Percentiles rank a stretch among this genome's conserved stretches.
These are phyloP conservation scores for Spathaspora girioi DNA, from an alignment of 805 yeast species.

Conservation along the genomic window DNA sequence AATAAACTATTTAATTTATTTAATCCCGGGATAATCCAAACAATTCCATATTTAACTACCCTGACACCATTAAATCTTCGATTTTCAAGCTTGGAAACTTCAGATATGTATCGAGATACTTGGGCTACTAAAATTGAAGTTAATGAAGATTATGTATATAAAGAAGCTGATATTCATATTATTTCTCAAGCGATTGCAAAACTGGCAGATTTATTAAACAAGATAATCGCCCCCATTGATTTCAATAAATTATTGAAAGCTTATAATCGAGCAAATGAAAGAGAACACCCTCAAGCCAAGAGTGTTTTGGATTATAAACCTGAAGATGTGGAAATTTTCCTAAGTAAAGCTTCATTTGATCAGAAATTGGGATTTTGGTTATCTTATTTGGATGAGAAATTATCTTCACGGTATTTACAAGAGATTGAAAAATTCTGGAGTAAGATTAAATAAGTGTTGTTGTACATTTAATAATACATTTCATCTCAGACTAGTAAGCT, in stretches of 20 bases:
- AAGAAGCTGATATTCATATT: constrained; percentile 30
- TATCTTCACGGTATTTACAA: not conserved
- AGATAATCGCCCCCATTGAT: constrained; percentile 19
- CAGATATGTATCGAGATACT: constrained; percentile 23
- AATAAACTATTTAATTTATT: constrained; percentile 12
- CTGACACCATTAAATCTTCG: constrained; percentile 38
- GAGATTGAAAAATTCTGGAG: constrained; percentile 10
- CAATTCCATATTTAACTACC: constrained; percentile 58
- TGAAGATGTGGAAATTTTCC: constrained; percentile 1
- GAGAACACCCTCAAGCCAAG: constrained; percentile 5
- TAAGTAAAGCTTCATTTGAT: constrained; percentile 12
- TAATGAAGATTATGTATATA: constrained; percentile 47
- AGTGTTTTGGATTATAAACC: not conserved
- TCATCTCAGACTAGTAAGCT: too few species aligned
- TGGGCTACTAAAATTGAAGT: constrained; percentile 50
- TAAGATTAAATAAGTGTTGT: constrained; percentile 1
- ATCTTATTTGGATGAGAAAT: not conserved
- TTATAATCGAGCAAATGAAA: constrained; percentile 7
- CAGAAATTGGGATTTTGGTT: constrained; percentile 14
- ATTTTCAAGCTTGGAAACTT: constrained; percentile 26
- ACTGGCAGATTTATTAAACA: constrained; percentile 19
- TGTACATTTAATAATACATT: not conserved
- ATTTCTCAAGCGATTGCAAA: constrained; percentile 25
- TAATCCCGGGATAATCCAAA: constrained; percentile 31
- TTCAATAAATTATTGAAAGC: constrained; percentile 10